Conservation (phyloP, 2,329 filamentous ascomycete species). For the Aureobasidium musti region DNA sequence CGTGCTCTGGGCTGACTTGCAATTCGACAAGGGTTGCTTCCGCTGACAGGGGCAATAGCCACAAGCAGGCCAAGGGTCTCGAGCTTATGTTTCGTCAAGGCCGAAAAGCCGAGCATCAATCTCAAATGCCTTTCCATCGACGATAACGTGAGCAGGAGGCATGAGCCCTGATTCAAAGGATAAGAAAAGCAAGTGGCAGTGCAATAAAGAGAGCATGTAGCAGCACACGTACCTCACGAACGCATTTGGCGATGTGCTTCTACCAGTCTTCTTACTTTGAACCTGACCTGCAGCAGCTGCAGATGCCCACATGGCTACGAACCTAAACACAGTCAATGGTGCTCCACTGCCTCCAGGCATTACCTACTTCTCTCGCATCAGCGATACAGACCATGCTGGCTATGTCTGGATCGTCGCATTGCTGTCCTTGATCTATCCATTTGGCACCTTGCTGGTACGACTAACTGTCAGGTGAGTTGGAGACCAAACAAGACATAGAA, state of each 20-base stretch:
- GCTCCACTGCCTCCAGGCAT: conserved; percentile 22
- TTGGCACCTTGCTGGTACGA: conserved; percentile 20
- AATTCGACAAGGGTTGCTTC: not conserved
- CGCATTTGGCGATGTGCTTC: not conserved
- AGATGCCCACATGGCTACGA: conserved; percentile 16
- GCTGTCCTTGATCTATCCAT: conserved; percentile 24
- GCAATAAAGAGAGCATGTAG: not conserved
- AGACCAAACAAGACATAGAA: not conserved
- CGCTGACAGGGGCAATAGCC: conserved; percentile 7
- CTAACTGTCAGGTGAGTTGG: conserved; percentile 3
- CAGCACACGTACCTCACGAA: not conserved
- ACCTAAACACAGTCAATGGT: conserved; percentile 23
- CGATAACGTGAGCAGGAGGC: conserved; percentile 9
- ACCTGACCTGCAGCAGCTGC: not conserved
- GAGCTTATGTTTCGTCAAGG: not conserved
- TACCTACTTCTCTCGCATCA: conserved; percentile 28
- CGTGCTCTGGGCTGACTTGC: not conserved
- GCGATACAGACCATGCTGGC: conserved; percentile 29
- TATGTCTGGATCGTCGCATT: conserved; percentile 25
- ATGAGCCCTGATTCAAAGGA: not conserved
- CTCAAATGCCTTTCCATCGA: not conserved
- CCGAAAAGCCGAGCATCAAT: conserved; percentile 13
- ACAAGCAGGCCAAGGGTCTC: not conserved
- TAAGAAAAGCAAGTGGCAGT: not conserved
- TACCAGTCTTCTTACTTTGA: not conserved